Evolutionary conservation across 2,329 filamentous ascomycete genomes (phyloP), one percentile per base, ranked within the genome.

Genomic region (Exophiala oligosperma): DNA sequence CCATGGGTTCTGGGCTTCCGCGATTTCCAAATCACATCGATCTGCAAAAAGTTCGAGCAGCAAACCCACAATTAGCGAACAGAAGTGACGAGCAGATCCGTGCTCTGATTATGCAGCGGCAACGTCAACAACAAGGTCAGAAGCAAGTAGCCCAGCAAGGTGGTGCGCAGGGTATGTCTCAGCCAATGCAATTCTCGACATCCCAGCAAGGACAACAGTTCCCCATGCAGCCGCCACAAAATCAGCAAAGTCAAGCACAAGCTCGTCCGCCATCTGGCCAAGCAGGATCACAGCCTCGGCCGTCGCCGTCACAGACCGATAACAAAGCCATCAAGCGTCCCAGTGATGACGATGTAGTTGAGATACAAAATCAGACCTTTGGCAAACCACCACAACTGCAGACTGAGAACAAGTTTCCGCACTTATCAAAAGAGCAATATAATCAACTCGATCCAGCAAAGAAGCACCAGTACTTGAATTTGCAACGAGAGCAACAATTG

Each of bases 261-360:
- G 21, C 38, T 52, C 47, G 57, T 32, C 55, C 57, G 44, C 48
- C 57, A 37, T 60, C 59, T 32, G 56, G 12, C 29, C 47, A 61
- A 61, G 54, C 49, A 46, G 26, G 49, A 52, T 54, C 43, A 46
- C 61, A 62, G 29, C 28, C 55, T 52, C 64, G 61, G 4, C 59
- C 44, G 38, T 47, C 49, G 6, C 52, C 55, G 26, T 21, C 14
- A 21, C 68, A 70, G 53, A 57, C 68, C n/a, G 63, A 72, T 12
- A 76, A 74, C 57, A 80, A 80, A 61, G 75, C 66, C 35, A 56
- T 76, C 24, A 79, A 78, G 66, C 71, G 79, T 59, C 66, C 74
- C 2, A 73, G 68, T 54, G 73, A 71, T 54, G 79, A 82, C 63
- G 79, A 82, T 64, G 68, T 73, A n/a, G 66, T 74, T 37, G 78